Evolutionary conservation across 805 yeast species (phyloP), one percentile per base, ranked within the genome.

Genomic region (Candida cerambycidarum): DNA sequence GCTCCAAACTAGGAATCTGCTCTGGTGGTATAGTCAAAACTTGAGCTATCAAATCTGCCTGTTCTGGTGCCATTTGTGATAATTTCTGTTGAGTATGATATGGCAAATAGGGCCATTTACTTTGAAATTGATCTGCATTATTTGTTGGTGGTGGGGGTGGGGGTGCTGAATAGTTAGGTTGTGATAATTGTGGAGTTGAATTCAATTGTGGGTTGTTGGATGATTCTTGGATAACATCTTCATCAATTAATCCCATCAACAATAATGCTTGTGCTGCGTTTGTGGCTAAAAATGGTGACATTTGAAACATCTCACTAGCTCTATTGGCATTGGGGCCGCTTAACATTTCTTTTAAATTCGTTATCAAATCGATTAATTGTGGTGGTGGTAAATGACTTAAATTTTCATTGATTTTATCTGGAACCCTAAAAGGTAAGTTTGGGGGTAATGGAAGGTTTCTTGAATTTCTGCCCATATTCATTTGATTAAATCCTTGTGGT

Each of bases 231-330:
- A 85, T 79, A n/a, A 82, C 84, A 34, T 78, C 80, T 29, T 74
- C 70, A 57, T 84, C 86, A 16, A 85, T 78, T 32, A 85, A 72
- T 0, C 93, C 95, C 90, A 85, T 85, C 37, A 84, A 69, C 14
- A 85, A 63, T 47, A 85, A 66, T 2, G 89, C 85, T 57, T 85
- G 93, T 0, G 90, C 80, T 1, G 87, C 82, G 1, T 86, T 75
- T 2, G 79, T 65, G 3, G 89, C 83, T 32, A 85, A 63, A 37
- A 79, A 63, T 13, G 82, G 81, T 49, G 79, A 64, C 52, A 76
- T 64, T 42, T 68, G 70, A 52, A 80, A 68, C 44, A 83, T 68
- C 44, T 75, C 75, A 42, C 75, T 69, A 16, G 81, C 82, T 47
- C 83, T 60, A 27, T 60, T 53, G 28, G 78, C 69, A 44, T 74